A percentile compares a stretch with the other conserved stretches of the same genome.
These are phyloP conservation scores for Nicotiana knightiana DNA, from an alignment of 257 asterid genomes.

Conservation along the genomic window DNA sequence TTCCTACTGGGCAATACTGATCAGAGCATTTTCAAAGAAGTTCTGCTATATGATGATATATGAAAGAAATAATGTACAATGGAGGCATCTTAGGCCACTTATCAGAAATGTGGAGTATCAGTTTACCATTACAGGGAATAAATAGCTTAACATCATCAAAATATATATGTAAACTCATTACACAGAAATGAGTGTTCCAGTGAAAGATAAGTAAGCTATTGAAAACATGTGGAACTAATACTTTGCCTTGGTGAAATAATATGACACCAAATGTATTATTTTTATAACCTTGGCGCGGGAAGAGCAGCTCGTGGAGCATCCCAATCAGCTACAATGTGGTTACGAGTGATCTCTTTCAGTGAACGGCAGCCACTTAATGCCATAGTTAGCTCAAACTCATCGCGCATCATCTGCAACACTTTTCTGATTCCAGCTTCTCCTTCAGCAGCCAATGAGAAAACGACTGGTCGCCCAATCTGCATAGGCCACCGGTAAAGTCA, in stretches of 20 bases:
- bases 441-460: slow-evolving; percentile 21
- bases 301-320: slow-evolving; percentile 15
- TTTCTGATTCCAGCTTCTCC: slow-evolving; percentile 16
- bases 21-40: background rate
- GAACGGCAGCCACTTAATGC: slow-evolving; percentile 19
- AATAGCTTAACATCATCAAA: background rate
- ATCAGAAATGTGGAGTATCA: background rate
- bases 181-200: background rate
- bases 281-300: slow-evolving; percentile 7
- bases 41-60: background rate
- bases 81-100: background rate
- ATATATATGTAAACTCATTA: background rate
- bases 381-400: slow-evolving; percentile 53
- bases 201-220: slow-evolving; percentile 15
- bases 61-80: background rate
- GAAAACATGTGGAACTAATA: background rate
- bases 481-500: background rate
- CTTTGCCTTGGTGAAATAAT: background rate
- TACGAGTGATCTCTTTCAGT: slow-evolving; percentile 12
- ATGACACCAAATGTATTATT: background rate
- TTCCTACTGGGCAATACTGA: background rate
- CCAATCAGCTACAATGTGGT: slow-evolving; percentile 17
- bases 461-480: slow-evolving; percentile 19
- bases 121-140: background rate
- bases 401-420: slow-evolving; percentile 36